Conservation (phyloP, 441 rosid species). For the Aquilaria agallochum region DNA sequence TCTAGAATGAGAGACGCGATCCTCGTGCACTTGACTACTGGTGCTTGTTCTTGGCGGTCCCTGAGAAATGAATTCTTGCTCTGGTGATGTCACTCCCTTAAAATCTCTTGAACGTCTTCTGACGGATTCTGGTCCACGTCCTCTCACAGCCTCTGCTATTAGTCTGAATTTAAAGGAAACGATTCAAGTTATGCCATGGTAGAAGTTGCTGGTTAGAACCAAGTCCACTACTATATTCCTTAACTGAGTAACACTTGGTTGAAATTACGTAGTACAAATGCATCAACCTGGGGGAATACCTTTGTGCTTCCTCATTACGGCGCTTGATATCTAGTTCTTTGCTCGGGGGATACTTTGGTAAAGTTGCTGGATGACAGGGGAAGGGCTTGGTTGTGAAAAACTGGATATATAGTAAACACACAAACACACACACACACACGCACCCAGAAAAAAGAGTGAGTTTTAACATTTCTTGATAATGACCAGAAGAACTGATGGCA, state of each 20-base stretch:
- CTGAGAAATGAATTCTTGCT: constrained; percentile 57
- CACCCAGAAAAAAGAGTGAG: not conserved
- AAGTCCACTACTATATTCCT: not conserved
- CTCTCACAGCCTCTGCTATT: constrained; percentile 47
- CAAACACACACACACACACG: no score
- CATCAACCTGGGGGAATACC: constrained; percentile 22
- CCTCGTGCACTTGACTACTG: constrained; percentile 32
- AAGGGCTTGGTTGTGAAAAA: constrained; percentile 55
- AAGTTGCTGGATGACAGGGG: constrained; percentile 48
- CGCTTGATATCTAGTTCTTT: constrained; percentile 65
- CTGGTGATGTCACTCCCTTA: constrained; percentile 45
- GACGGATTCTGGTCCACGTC: constrained; percentile 56
- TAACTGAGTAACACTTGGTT: not conserved
- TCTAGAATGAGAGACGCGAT: constrained; percentile 45
- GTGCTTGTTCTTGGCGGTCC: constrained; percentile 43
- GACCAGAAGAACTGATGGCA: no score
- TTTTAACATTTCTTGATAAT: no score
- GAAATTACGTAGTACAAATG: no score
- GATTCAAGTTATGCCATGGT: constrained; percentile 7
- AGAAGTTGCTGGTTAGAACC: not conserved
- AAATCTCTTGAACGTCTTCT: constrained; percentile 49
- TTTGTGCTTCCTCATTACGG: constrained; percentile 54
- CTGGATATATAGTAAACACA: constrained; percentile 16
- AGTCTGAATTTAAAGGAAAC: constrained; percentile 34
- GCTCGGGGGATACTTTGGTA: constrained; percentile 66